These are phyloP conservation scores for Evernia prunastri DNA, from an alignment of 495 filamentous ascomycete genomes.

Conservation along the genomic window DNA sequence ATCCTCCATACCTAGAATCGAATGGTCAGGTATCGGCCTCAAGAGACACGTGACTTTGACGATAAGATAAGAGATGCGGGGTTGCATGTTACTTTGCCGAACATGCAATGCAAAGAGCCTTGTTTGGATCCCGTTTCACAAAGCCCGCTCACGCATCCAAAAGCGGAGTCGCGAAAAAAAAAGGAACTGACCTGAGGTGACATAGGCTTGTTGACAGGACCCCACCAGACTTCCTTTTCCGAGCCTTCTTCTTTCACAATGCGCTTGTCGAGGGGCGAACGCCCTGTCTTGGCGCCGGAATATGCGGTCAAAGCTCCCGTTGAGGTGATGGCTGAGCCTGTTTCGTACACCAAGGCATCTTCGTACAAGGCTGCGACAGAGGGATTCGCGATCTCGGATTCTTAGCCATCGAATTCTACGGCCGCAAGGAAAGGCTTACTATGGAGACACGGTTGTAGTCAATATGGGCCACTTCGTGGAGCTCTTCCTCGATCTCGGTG, in stretches of 20 bases:
- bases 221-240: conserved; percentile 93
- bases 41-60: conserved; percentile 27
- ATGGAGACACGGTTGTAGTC: conserved; percentile 98
- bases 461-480: conserved; percentile 97
- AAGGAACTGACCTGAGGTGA: conserved; percentile 76
- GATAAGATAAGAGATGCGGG: conserved; percentile 24
- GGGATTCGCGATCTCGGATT: conserved; percentile 72
- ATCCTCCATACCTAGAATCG: conserved; percentile 89
- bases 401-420: conserved; percentile 1
- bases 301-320: conserved; percentile 92
- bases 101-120: conserved; percentile 13
- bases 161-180: background rate
- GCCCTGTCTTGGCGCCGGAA: conserved; percentile 95
- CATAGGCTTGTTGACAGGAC: conserved; percentile 99
- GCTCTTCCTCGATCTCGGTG: conserved; percentile 94
- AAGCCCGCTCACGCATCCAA: background rate
- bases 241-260: conserved; percentile 89
- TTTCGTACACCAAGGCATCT: conserved; percentile 98
- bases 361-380: conserved; percentile 93
- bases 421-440: conserved; percentile 46
- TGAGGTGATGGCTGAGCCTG: conserved; percentile 92
- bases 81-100: conserved; percentile 26
- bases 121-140: background rate
- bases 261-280: conserved; percentile 93
- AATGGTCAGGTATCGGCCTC: conserved; percentile 25